Evolutionary conservation across 1,284 basidiomycete species (phyloP).

Genomic region (Sparassis latifolia): DNA sequence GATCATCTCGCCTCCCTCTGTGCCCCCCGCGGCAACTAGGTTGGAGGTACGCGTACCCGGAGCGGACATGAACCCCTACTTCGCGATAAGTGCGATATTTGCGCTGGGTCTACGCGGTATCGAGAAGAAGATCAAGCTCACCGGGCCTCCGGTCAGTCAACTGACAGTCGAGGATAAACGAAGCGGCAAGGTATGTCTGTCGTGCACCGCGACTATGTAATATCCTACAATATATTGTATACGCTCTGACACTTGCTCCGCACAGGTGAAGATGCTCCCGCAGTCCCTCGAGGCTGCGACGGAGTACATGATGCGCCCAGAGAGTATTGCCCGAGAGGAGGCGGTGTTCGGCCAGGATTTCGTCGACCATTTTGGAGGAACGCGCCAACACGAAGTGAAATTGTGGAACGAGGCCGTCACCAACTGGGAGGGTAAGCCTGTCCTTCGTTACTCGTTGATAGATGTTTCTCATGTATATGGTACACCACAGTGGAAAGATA

Average conservation of each 20-base stretch:
- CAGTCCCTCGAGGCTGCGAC: slow-evolving; percentile 78
- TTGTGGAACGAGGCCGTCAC: slow-evolving; percentile 88
- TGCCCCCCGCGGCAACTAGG: slow-evolving; percentile 74
- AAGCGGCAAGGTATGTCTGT: slow-evolving; percentile 41
- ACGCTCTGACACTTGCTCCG: slow-evolving; percentile 1
- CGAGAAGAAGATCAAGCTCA: slow-evolving; percentile 64
- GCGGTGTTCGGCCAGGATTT: slow-evolving; percentile 79
- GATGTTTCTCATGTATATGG: not conserved
- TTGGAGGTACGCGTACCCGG: slow-evolving; percentile 93
- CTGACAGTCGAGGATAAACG: slow-evolving; percentile 49
- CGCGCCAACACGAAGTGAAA: slow-evolving; percentile 83
- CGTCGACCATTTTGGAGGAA: slow-evolving; percentile 91
- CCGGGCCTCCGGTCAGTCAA: slow-evolving; percentile 66
- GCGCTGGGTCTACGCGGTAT: slow-evolving; percentile 85
- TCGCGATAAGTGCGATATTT: slow-evolving; percentile 83
- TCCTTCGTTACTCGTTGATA: slow-evolving; percentile 1
- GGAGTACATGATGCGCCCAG: slow-evolving; percentile 67
- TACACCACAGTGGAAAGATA: slow-evolving; percentile 71
- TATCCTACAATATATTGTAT: not conserved
- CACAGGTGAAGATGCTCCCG: slow-evolving; percentile 66
- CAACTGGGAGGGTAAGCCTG: slow-evolving; percentile 80
- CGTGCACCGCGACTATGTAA: not conserved
- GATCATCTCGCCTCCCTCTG: slow-evolving; percentile 86
- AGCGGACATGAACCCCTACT: slow-evolving; percentile 93
- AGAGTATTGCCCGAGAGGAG: slow-evolving; percentile 75